Base-by-base conservation (phyloP, 441 rosid species). In the Gossypium trilobum region DNA sequence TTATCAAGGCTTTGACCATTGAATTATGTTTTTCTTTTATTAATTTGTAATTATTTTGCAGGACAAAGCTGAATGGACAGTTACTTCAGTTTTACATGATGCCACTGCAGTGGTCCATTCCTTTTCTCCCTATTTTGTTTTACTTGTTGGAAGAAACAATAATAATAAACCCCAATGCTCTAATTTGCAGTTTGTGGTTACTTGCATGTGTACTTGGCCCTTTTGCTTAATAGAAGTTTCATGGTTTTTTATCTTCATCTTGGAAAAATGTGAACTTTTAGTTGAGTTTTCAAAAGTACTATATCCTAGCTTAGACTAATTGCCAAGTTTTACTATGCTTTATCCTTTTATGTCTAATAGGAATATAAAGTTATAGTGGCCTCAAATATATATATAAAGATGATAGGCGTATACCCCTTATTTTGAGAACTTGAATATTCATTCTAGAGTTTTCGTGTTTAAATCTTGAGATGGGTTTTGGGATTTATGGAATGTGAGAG, bases 81-180 rank as follows among this genome's bases (percentile, higher is more conserved):
- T 93, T 51, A 90, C 93, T 76, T 66, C 95, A 1, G 95, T 93
- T 78, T 80, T 93, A 59, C 92, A 89, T 70, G 95, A 91, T 71
- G 94, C 95, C 73, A 82, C 95, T 68, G 93, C 88, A 33, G 98
- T 93, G 92, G 96, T 89, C 11, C 74, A 85, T 84, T 73, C 54
- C 39, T 5, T 56, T 67, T 36, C 9, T 22, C 23, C 20, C 56
- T 14, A 17, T 19, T 39, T 36, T 29, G 27, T 69, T 44, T 39
- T 20, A 42, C 31, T 42, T 42, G 31, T 22, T 2, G 69, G 0
- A 36, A 3, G n/a, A 36, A 17, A 63, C 22, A 8, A 16, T 33
- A 16, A 62, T 16, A 57, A 59, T 9, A 17, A 36, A 3, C 5
- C 11, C 68, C 25, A 16, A 20, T 42, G 17, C 42, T 39, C 13